Evolutionary conservation across 2,329 filamentous ascomycete genomes (phyloP).

Genomic region (Penicillium rolfsii): DNA sequence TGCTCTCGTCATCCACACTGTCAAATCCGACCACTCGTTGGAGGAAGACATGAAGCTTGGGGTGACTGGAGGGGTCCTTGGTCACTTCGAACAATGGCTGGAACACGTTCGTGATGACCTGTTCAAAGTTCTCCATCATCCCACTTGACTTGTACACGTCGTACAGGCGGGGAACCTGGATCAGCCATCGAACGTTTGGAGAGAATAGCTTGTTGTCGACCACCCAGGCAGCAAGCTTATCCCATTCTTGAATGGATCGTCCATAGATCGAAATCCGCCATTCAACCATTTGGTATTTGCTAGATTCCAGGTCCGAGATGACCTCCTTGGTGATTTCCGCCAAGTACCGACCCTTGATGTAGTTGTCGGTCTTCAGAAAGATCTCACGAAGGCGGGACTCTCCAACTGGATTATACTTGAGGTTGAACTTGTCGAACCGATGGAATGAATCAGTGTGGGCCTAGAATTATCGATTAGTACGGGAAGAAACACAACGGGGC

Average conservation of each 20-base stretch:
- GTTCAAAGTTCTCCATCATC: constrained; percentile 85
- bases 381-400: constrained; percentile 96
- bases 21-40: constrained; percentile 97
- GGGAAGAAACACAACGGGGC: constrained; percentile 1
- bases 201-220: constrained; percentile 98
- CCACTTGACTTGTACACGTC: constrained; percentile 92
- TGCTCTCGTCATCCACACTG: constrained; percentile 97
- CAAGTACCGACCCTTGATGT: constrained; percentile 91
- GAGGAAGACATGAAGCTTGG: constrained; percentile 91
- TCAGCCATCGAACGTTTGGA: constrained; percentile 94
- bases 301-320: constrained; percentile 93
- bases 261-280: constrained; percentile 99
- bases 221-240: constrained; percentile 95
- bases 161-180: constrained; percentile 91
- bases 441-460: constrained; percentile 98
- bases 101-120: constrained; percentile 89
- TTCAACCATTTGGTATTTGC: constrained; percentile 99
- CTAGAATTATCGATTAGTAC: constrained; percentile 45
- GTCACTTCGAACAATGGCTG: constrained; percentile 94
- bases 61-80: constrained; percentile 79
- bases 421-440: constrained; percentile 98
- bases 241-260: constrained; percentile 90
- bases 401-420: constrained; percentile 97
- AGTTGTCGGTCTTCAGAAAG: constrained; percentile 98
- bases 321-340: constrained; percentile 98